These are phyloP conservation scores for Cajanus cajan DNA, from an alignment of 306 rosid species.

Conservation along the genomic window DNA sequence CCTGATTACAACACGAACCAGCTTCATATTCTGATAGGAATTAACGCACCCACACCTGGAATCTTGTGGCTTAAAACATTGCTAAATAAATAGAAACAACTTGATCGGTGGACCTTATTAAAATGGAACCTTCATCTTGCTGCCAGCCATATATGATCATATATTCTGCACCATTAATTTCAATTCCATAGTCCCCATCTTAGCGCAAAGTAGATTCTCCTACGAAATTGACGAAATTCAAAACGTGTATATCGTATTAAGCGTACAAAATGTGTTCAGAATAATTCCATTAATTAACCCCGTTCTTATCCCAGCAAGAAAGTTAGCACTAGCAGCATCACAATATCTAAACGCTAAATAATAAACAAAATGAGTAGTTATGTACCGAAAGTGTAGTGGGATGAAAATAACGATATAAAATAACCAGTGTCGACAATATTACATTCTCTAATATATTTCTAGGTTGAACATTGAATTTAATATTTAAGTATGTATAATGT, in stretches of 20 bases:
- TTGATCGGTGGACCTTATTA: neutral
- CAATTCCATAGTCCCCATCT: neutral
- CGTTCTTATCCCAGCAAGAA: neutral
- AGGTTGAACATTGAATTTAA: too few species aligned
- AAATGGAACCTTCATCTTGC: neutral
- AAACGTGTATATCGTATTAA: neutral
- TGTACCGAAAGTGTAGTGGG: too few species aligned
- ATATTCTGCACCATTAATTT: neutral
- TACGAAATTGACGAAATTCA: neutral
- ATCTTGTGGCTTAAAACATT: neutral
- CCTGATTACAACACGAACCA: neutral
- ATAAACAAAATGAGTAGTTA: neutral
- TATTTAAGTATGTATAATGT: too few species aligned
- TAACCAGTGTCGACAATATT: too few species aligned
- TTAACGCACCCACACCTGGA: neutral
- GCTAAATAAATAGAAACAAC: neutral
- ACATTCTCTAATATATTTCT: too few species aligned
- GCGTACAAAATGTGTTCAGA: neutral
- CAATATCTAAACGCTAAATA: neutral
- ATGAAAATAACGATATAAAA: too few species aligned
- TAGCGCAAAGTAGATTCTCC: conserved; percentile 35
- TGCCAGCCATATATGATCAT: neutral
- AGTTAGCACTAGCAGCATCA: neutral
- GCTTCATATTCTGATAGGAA: conserved; percentile 22
- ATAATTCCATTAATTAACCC: neutral